Base-by-base conservation (phyloP, 441 rosid genomes). In the Aquilaria agallochum region DNA sequence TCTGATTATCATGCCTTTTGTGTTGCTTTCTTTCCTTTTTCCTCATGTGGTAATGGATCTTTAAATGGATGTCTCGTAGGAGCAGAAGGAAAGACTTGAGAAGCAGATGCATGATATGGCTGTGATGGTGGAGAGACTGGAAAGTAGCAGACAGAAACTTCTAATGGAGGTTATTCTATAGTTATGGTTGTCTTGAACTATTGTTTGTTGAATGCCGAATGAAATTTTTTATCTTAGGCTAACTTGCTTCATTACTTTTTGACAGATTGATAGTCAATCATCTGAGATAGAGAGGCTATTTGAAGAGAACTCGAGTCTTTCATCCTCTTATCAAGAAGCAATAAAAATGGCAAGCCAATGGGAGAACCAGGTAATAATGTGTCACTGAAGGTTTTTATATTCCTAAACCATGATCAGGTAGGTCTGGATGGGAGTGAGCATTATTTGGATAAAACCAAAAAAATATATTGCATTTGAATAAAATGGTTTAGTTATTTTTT, bases 101-200 rank as follows among this genome's bases (percentile, higher is more conserved):
- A 88, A 77, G 76, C 95, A 86, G 83, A 78, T 95, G 78, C 98
- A 92, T 71, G 92, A 92, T 76, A 78, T 95, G 99, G 98, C 99
- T 72, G 85, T 90, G 45, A 96, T 76, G 60, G 79, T 95, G 72
- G 99, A 95, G 83, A 86, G 92, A 73, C 73, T 95, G 59, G 99
- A 95, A 78, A 85, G 69, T 78, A 88, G 99, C 63, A 82, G 98
- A 68, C 98, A 95, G 77, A 95, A 89, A 80, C 98, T 90, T 82
- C 86, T 95, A 27, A 71, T 76, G 82, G 99, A 95, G 97, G 99
- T 89, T 30, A 27, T 49, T 63, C 45, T 50, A 73, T 68, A 56
- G 56, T 68, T 59, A n/a, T 68, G 44, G 30, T 58, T 64, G 34
- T 56, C 15, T 9, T 55, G 52, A 6, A 49, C 34, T 57, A 20